A percentile compares a stretch with the other conserved stretches of the same genome.
Evolutionary conservation across 352 stramenopile species (phyloP).

Genomic region (Phytophthora meadii): DNA sequence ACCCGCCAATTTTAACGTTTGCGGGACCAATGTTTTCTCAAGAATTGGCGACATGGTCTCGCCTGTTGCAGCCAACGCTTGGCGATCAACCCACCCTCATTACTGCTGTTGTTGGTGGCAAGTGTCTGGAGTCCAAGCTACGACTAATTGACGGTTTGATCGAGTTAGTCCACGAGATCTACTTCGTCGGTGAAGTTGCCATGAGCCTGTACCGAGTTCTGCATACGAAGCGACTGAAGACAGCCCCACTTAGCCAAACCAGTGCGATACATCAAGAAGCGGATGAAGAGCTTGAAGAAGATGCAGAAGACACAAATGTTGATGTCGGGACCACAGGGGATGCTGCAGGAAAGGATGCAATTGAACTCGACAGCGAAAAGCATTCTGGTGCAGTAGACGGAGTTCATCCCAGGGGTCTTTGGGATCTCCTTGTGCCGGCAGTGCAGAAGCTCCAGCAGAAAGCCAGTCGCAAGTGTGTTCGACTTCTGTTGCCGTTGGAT

Average conservation of each 20-base stretch:
- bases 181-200: constrained; percentile 72
- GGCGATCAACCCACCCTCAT: background rate
- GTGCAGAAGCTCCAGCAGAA: constrained; percentile 74
- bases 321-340: constrained; percentile 5
- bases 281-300: constrained; percentile 18
- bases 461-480: constrained; percentile 61
- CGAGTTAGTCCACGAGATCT: constrained; percentile 62
- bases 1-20: constrained; percentile 10
- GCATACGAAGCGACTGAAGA: constrained; percentile 26
- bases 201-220: constrained; percentile 64
- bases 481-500: constrained; percentile 65
- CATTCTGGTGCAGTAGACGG: background rate
- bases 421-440: constrained; percentile 44
- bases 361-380: background rate
- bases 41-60: constrained; percentile 40
- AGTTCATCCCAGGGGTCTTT: constrained; percentile 19
- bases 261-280: constrained; percentile 6
- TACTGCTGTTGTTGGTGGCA: constrained; percentile 64
- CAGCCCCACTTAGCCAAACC: background rate
- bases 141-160: constrained; percentile 72
- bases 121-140: constrained; percentile 58
- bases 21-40: constrained; percentile 33
- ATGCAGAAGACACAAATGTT: background rate
- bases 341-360: constrained; percentile 5
- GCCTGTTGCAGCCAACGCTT: constrained; percentile 35